These are phyloP conservation scores for Murraya paniculata DNA, from an alignment of 345 rosid species.

Conservation along the genomic window DNA sequence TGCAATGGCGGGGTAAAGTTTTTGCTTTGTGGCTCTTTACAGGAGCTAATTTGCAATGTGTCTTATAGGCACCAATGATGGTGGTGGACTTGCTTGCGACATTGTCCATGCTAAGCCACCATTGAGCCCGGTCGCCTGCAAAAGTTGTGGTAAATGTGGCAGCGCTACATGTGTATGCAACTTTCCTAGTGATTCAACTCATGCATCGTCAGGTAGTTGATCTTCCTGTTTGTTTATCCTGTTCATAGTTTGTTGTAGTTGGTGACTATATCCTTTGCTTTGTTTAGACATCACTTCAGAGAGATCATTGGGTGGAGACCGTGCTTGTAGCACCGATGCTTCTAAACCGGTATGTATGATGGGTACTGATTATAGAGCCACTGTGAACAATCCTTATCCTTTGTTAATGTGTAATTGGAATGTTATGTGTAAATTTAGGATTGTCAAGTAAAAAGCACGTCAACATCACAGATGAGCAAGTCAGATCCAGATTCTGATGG, in stretches of 20 bases:
- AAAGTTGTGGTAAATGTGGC: slow-evolving; percentile 43
- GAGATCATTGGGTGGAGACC: slow-evolving; percentile 36
- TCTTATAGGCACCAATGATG: slow-evolving; percentile 26
- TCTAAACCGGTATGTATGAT: slow-evolving; percentile 42
- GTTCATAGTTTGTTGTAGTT: not conserved
- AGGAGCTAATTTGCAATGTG: slow-evolving; percentile 23
- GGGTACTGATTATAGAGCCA: not conserved
- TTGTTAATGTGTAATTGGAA: not conserved
- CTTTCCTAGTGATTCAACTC: slow-evolving; percentile 27
- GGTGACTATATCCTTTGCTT: slow-evolving; percentile 16
- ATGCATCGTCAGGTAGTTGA: slow-evolving; percentile 37
- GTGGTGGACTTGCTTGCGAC: slow-evolving; percentile 25
- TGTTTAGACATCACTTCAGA: slow-evolving; percentile 41
- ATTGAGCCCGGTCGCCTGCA: slow-evolving; percentile 24
- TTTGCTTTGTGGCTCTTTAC: slow-evolving; percentile 34
- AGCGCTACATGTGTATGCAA: slow-evolving; percentile 34
- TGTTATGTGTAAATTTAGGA: slow-evolving; percentile 28
- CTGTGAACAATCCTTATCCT: not conserved
- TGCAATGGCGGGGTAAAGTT: slow-evolving; percentile 31
- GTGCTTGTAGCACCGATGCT: slow-evolving; percentile 28
- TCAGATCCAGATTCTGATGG: slow-evolving; percentile 75
- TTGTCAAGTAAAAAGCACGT: slow-evolving; percentile 40
- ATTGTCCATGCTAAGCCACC: slow-evolving; percentile 29
- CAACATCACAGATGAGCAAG: slow-evolving; percentile 42
- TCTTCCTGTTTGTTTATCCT: not conserved